A percentile compares a stretch with the other conserved stretches of the same genome.
These are phyloP conservation scores for Ogataea salicorniae DNA, from an alignment of 805 yeast genomes.

Conservation along the genomic window DNA sequence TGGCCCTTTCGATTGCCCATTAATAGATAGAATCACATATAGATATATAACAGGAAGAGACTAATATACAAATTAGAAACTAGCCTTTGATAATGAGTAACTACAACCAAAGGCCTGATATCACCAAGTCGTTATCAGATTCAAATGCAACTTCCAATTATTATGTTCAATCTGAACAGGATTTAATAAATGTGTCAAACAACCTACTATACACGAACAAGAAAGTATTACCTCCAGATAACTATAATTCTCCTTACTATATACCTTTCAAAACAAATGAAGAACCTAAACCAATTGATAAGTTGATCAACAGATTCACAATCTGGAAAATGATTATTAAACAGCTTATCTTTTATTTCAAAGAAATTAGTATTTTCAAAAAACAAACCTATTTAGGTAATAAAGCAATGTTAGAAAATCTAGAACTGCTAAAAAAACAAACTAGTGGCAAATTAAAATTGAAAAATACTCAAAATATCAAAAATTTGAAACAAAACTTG, in stretches of 20 bases:
- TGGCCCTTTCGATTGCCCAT: too few relatives aligned
- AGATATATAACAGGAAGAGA: too few relatives aligned
- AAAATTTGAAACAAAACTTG: slow-evolving; percentile 20
- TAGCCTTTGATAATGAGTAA: neutral
- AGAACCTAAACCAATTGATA: slow-evolving; percentile 40
- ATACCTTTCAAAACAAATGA: slow-evolving; percentile 26
- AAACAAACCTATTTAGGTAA: slow-evolving; percentile 42
- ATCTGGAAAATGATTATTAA: slow-evolving; percentile 55
- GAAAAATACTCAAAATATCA: slow-evolving; percentile 15
- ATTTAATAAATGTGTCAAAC: slow-evolving; percentile 7
- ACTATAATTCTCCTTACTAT: slow-evolving; percentile 33
- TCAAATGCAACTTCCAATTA: neutral
- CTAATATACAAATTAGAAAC: too few relatives aligned
- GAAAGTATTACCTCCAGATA: slow-evolving; percentile 27
- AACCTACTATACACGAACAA: slow-evolving; percentile 15
- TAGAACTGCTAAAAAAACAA: slow-evolving; percentile 26
- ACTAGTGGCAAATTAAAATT: slow-evolving; percentile 27
- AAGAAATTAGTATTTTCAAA: slow-evolving; percentile 46
- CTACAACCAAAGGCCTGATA: neutral
- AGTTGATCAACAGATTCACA: slow-evolving; percentile 47
- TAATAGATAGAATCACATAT: too few relatives aligned
- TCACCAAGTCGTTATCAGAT: neutral
- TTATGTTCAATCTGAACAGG: neutral
- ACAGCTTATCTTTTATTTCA: slow-evolving; percentile 47
- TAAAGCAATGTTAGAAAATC: slow-evolving; percentile 46